Evolutionary conservation across 495 filamentous ascomycete species (phyloP).

Genomic region (Xylaria scruposa): DNA sequence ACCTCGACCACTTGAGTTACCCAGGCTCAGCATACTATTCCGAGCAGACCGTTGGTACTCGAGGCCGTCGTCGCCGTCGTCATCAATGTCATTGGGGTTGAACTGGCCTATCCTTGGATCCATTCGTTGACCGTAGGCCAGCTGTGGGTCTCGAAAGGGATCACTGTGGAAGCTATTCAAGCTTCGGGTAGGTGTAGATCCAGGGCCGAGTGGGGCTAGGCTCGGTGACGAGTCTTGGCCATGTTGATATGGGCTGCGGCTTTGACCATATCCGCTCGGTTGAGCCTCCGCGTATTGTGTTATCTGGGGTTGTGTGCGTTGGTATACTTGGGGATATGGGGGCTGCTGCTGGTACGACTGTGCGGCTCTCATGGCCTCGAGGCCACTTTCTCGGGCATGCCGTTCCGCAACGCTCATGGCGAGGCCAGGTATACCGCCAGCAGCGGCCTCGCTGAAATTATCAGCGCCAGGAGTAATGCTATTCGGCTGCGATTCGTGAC

Average conservation of each 20-base stretch:
- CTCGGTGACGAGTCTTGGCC: slow-evolving; percentile 29
- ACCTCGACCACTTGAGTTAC: slow-evolving; percentile 45
- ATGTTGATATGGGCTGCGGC: slow-evolving; percentile 21
- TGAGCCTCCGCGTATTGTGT: slow-evolving; percentile 32
- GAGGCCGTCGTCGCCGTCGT: slow-evolving; percentile 86
- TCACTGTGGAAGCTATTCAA: slow-evolving; percentile 37
- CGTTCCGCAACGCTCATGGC: slow-evolving; percentile 76
- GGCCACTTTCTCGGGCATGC: slow-evolving; percentile 73
- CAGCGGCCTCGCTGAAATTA: slow-evolving; percentile 73
- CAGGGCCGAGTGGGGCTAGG: slow-evolving; percentile 26
- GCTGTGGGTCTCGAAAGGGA: slow-evolving; percentile 39
- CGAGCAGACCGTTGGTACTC: slow-evolving; percentile 53
- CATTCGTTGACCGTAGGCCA: slow-evolving; percentile 41
- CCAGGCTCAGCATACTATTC: slow-evolving; percentile 62
- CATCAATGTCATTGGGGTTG: slow-evolving; percentile 79
- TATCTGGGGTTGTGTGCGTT: slow-evolving; percentile 41
- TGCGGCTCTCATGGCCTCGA: slow-evolving; percentile 66
- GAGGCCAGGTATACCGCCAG: slow-evolving; percentile 78
- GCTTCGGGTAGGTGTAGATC: slow-evolving; percentile 35
- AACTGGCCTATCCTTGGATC: slow-evolving; percentile 63
- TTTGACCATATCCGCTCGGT: slow-evolving; percentile 30
- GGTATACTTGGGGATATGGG: slow-evolving; percentile 42
- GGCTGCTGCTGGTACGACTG: slow-evolving; percentile 45
- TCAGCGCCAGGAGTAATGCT: slow-evolving; percentile 75
- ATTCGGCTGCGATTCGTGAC: slow-evolving; percentile 49